A percentile compares a stretch with the other conserved stretches of the same genome.
These are phyloP conservation scores for Dactylis glomerata DNA, from an alignment of 176 grass and related monocot species.

Conservation along the genomic window DNA sequence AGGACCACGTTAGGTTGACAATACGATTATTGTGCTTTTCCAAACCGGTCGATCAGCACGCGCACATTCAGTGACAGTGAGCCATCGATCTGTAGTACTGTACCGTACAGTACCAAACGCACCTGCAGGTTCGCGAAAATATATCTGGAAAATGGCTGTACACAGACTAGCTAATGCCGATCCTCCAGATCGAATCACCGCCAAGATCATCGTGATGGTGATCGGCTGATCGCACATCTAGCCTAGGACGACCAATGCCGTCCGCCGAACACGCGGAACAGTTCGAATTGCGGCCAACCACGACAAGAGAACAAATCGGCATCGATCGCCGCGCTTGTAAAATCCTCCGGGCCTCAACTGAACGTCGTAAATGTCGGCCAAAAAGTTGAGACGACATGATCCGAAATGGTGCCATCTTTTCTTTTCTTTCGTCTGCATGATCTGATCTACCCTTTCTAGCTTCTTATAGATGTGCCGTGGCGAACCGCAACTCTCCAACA, in stretches of 20 bases:
- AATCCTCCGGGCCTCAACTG: not conserved
- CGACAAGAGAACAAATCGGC: not conserved
- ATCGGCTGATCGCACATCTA: not conserved
- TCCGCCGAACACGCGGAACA: not conserved
- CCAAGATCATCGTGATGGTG: not conserved
- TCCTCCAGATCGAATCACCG: not conserved
- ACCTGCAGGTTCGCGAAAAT: not conserved
- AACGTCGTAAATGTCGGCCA: not conserved
- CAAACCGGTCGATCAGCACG: not conserved
- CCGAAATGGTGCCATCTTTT: not conserved
- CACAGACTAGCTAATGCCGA: too few species aligned
- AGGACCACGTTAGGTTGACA: not conserved
- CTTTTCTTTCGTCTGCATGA: not conserved
- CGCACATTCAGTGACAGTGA: not conserved
- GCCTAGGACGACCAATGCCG: not conserved
- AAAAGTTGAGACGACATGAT: constrained; percentile 23
- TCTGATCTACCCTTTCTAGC: not conserved
- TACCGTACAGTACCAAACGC: not conserved
- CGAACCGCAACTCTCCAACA: constrained; percentile 24
- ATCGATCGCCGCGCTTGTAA: not conserved
- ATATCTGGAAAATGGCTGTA: too few species aligned
- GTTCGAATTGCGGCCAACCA: not conserved
- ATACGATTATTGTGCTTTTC: not conserved
- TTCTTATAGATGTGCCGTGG: constrained; percentile 22
- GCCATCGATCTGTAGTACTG: not conserved